These are phyloP conservation scores for Sindora glabra DNA, from an alignment of 306 rosid genomes.

Conservation along the genomic window DNA sequence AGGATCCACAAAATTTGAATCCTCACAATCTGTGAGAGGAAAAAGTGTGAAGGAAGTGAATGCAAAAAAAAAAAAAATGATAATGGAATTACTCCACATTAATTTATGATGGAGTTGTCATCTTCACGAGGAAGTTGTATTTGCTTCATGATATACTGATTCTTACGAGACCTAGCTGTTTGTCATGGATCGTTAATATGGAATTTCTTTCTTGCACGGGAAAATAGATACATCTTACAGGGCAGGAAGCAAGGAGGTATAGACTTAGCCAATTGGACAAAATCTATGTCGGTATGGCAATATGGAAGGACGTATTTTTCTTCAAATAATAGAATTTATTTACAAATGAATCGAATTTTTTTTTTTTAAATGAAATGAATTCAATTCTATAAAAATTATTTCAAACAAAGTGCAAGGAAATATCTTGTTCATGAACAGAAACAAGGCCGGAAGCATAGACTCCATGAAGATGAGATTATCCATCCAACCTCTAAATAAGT, in stretches of 20 bases:
- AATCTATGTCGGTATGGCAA: constrained; percentile 58
- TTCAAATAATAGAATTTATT: too few species aligned
- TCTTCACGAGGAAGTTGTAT: too few species aligned
- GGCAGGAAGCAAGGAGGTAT: constrained; percentile 57
- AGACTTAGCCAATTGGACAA: constrained; percentile 59
- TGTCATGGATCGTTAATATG: not conserved
- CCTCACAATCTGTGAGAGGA: too few species aligned
- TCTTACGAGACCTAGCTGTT: not conserved
- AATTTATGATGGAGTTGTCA: too few species aligned
- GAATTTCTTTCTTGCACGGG: constrained; percentile 22
- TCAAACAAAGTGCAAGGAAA: too few species aligned
- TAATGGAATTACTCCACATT: too few species aligned
- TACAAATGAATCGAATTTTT: too few species aligned
- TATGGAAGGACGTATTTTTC: constrained; percentile 78
- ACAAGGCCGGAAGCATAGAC: constrained; percentile 68
- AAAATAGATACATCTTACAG: constrained; percentile 48
- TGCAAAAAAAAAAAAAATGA: too few species aligned
- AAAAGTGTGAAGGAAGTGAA: too few species aligned
- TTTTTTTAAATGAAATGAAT: too few species aligned
- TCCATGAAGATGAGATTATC: constrained; percentile 65
- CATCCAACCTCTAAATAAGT: constrained; percentile 48
- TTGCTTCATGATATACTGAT: not conserved
- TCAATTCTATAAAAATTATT: too few species aligned
- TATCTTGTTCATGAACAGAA: constrained; percentile 30
- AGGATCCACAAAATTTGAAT: too few species aligned